Evolutionary conservation across 2,329 filamentous ascomycete species (phyloP).

Genomic region (Scedosporium dehoogii): DNA sequence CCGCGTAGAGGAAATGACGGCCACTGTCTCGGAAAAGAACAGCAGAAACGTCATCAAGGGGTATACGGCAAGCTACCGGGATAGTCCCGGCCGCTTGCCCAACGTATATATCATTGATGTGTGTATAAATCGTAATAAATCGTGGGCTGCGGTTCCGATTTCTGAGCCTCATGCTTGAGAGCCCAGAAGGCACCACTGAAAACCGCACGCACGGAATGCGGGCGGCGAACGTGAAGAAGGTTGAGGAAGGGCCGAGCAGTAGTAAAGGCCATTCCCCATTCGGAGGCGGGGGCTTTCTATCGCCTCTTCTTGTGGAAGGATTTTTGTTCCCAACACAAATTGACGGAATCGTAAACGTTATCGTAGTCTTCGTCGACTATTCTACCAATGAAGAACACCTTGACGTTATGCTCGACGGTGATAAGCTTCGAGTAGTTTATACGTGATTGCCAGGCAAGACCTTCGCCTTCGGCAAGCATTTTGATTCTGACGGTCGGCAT

Average conservation of each 20-base stretch:
- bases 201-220: not conserved
- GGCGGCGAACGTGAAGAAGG: not conserved
- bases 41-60: not conserved
- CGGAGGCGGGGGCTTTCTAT: not conserved
- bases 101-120: not conserved
- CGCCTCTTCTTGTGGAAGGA: not conserved
- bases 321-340: conserved; percentile 39
- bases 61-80: not conserved
- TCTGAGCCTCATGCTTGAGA: not conserved
- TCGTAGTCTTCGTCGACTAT: conserved; percentile 29
- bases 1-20: not conserved
- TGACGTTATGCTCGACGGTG: conserved; percentile 48
- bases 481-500: conserved; percentile 34
- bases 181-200: not conserved
- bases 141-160: not conserved
- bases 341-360: conserved; percentile 32
- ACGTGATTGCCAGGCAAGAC: conserved; percentile 38
- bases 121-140: not conserved
- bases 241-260: not conserved
- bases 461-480: conserved; percentile 32
- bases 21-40: not conserved
- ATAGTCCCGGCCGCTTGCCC: not conserved
- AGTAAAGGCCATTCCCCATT: not conserved
- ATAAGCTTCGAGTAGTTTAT: conserved; percentile 48
- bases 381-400: conserved; percentile 46